Evolutionary conservation across 805 yeast genomes (phyloP), one percentile per base, ranked within the genome.

Genomic region (Ogataea henricii): DNA sequence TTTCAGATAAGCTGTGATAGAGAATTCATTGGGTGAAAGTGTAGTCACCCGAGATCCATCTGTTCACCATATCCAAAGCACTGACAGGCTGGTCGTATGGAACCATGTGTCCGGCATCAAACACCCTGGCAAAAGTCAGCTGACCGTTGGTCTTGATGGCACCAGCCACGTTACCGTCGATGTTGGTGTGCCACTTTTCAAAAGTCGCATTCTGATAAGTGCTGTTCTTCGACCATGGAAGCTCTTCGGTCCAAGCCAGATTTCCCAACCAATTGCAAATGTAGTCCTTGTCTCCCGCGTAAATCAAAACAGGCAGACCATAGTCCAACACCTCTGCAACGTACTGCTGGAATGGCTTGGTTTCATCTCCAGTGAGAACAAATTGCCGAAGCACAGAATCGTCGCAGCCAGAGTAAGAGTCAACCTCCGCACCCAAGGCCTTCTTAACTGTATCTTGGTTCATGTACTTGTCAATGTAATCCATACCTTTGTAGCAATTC

Each of bases 261-360:
- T 90, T 90, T 55, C 97, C 98, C 62, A 92, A 78, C 97, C 97
- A 91, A 74, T 92, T 91, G 73, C 97, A 91, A 64, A 91, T 91
- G 69, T 84, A 91, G 69, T 91, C 98, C 71, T 89, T 89, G 72
- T 91, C 97, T 64, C 98, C 98, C 13, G 96, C 96, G 60, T 91
- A 92, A 53, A 92, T 77, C 65, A 92, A 77, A 21, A 90, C 91
- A 3, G 97, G 97, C 42, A 91, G 60, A 9, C 77, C 85, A 20
- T 76, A 66, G 53, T 89, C 90, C 57, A 92, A 77, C 52, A 90
- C 70, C 39, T 81, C 82, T 20, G 83, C 74, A 33, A 92, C 89
- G 43, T 80, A 82, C 58, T 75, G 78, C 64, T 89, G 94, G 77
- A 83, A 89, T 21, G 96, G 96, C 67, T 85, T 84, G 84, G 87